Evolutionary conservation across 2,329 filamentous ascomycete species (phyloP), one percentile per base, ranked within the genome.

Genomic region (Lachnellula willkommii): DNA sequence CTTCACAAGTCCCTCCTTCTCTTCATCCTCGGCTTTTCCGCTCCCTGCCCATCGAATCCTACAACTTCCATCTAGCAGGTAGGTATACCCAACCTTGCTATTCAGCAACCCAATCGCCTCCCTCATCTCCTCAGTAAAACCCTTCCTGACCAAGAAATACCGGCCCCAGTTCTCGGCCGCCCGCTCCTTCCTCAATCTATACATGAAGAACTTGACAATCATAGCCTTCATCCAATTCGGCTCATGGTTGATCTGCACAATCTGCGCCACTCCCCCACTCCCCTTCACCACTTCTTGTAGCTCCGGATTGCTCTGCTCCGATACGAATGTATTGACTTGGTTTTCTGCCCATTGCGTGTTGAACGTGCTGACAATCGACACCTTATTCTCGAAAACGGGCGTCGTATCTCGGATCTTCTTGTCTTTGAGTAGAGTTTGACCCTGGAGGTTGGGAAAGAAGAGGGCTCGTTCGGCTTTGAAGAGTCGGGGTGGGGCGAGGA

Each of bases 31-130:
- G 47, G 85, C 83, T 47, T 78, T 70, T 12, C 86, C 89, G 67
- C 91, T 95, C 4, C 89, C 94, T 0, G 93, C 94, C 94, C 94
- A 99, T 55, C 94, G 82, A 64, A 99, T 95, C 73, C 85, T 88
- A 71, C 91, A 96, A 61, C 92, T 79, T 60, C 85, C 79, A 70
- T 99, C 94, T 56, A 99, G 78, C 48, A 99, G 78, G 72, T 96
- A 99, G 4, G 92, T 87, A 74, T 96, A 97, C 39, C 66, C 68
- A 36, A 96, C 93, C 73, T 92, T 95, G 63, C 84, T 85, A 73
- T 99, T 99, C 69, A 95, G 75, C 69, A 95, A 64, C 11, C 84
- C 85, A 59, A 88, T 82, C 40, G 74, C 76, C 70, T 87, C 83
- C 52, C 79, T 77, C 54, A 87, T 81, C 54, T 83, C 77, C 52